phyloP scores from a whole-genome alignment of 345 rosid genomes.

The Triadica sebifera region DNA sequence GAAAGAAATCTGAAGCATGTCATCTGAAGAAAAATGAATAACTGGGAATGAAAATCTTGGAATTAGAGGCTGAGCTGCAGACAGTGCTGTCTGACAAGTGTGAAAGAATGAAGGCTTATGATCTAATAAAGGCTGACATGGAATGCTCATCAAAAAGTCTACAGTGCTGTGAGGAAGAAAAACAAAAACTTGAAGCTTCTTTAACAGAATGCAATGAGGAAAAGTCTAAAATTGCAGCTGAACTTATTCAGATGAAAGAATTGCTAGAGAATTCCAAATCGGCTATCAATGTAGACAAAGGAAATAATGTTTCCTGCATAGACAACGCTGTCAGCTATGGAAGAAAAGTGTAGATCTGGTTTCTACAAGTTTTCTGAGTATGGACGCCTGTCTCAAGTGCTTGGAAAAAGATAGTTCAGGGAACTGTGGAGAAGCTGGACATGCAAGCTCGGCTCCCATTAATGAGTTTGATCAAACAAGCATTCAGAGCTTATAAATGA shows the following conservation, averaged over 20 bases:
- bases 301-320: conserved; percentile 21
- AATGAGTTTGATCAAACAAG: conserved; percentile 24
- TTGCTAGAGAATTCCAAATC: conserved; percentile 37
- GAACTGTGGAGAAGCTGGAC: conserved; percentile 31
- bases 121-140: conserved; percentile 84
- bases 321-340: conserved; percentile 12
- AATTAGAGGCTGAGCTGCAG: conserved; percentile 73
- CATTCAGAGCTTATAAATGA: conserved; percentile 44
- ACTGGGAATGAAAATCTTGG: conserved; percentile 62
- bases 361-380: conserved; percentile 18
- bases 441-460: conserved; percentile 23
- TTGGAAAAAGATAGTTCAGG: conserved; percentile 23
- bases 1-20: conserved; percentile 76
- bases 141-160: conserved; percentile 92
- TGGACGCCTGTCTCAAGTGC: conserved; percentile 7
- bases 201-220: conserved; percentile 60
- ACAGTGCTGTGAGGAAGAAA: conserved; percentile 97
- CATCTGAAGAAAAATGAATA: conserved; percentile 77
- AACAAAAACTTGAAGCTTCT: conserved; percentile 66
- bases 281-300: conserved; percentile 27
- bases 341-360: conserved; percentile 9
- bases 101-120: conserved; percentile 67
- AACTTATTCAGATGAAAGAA: conserved; percentile 52
- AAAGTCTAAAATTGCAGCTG: conserved; percentile 53
- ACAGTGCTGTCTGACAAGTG: conserved; percentile 59